Percentiles rank a stretch among this genome's conserved stretches.
Conservation (phyloP, 345 rosid species). For the Eucalyptus curtisii region DNA sequence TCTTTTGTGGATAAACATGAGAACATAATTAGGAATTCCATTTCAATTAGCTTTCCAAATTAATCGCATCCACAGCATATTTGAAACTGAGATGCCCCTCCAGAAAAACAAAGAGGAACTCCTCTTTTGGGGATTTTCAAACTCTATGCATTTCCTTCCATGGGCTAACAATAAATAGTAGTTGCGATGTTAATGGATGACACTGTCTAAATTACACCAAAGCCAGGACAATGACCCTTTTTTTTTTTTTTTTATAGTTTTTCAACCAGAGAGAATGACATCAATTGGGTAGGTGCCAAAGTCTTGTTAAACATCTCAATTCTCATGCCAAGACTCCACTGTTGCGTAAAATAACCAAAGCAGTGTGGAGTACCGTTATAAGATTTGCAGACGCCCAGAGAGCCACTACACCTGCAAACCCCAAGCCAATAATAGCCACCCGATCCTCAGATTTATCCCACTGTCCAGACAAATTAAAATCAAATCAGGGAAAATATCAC, state of each 20-base stretch:
- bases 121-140: background rate
- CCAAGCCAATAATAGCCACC: slow-evolving; percentile 58
- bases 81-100: background rate
- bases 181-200: background rate
- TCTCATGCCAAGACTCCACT: background rate
- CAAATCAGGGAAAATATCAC: background rate
- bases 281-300: background rate
- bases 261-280: background rate
- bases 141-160: background rate
- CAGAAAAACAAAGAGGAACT: background rate
- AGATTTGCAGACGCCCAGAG: slow-evolving; percentile 74
- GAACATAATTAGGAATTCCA: background rate
- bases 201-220: background rate
- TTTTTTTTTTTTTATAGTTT: background rate
- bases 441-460: slow-evolving; percentile 84
- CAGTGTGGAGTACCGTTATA: slow-evolving; percentile 27
- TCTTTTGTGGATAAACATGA: background rate
- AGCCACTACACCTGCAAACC: slow-evolving; percentile 59
- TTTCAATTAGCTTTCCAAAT: background rate
- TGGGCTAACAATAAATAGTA: background rate
- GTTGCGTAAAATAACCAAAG: background rate
- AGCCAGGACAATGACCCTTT: background rate
- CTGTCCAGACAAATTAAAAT: slow-evolving; percentile 13
- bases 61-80: background rate
- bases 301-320: background rate